Conservation (phyloP, 2,329 filamentous ascomycete genomes). For the Arthroderma sp. region DNA sequence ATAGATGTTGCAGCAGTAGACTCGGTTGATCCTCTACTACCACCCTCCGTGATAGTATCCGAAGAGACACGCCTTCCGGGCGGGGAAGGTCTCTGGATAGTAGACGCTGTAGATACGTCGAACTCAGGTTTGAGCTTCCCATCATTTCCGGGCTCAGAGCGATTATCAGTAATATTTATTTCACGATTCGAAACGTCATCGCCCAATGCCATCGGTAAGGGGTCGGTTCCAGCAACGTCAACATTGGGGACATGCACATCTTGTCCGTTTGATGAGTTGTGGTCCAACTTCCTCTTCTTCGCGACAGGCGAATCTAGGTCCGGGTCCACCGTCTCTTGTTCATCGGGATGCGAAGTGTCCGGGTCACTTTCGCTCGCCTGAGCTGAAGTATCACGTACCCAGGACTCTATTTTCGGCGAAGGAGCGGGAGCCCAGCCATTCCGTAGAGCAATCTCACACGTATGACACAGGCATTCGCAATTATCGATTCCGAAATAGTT, state of each 20-base stretch:
- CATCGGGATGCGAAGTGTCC: neutral
- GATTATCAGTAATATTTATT: too few species aligned
- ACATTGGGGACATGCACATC: too few species aligned
- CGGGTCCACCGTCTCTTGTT: neutral
- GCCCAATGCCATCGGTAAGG: too few species aligned
- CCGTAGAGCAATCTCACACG: conserved; percentile 59
- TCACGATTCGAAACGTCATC: too few species aligned
- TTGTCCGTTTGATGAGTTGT: neutral
- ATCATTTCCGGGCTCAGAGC: too few species aligned
- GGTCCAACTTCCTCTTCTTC: conserved; percentile 1
- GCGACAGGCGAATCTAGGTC: neutral
- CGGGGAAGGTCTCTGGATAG: too few species aligned
- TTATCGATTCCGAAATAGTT: conserved; percentile 94
- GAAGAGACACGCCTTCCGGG: neutral
- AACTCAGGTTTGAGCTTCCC: too few species aligned
- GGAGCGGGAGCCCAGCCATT: conserved; percentile 63
- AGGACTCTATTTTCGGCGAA: neutral
- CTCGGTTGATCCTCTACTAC: conserved; percentile 21
- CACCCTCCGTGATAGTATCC: conserved; percentile 13
- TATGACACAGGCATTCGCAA: conserved; percentile 82
- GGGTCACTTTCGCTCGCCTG: neutral
- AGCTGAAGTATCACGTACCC: neutral
- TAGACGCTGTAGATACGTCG: too few species aligned
- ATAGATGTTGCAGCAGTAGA: conserved; percentile 28
- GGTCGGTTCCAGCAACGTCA: too few species aligned